Evolutionary conservation across 2,329 filamentous ascomycete genomes (phyloP), one percentile per base, ranked within the genome.

Genomic region (Apiospora hydei): DNA sequence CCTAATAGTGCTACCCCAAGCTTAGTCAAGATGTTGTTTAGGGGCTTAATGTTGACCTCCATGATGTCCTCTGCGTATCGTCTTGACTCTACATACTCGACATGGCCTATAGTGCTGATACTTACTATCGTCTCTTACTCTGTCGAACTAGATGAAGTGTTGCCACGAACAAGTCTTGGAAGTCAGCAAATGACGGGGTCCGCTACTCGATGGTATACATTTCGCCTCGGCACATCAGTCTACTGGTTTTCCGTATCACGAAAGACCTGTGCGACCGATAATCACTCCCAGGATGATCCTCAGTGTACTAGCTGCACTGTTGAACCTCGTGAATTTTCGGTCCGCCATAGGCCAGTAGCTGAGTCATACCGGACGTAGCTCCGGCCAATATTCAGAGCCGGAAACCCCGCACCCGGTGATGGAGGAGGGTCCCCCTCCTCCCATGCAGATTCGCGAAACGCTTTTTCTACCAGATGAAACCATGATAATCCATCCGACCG

Each of bases 301-400:
- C 24, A 4, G 26, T 2, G 47, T 11, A 13, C 47, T 13, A 61
- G 30, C 30, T n/a, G 30, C 1, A 4, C 7, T 6, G 8, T n/a
- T 21, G 21, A 38, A 5, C 18, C 10, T 64, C 57, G 34, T 21
- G 18, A 38, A 38, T 10, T 41, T 13, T 10, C 16, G 18, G 7
- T 34, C 26, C 26, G 53, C 30, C 38, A 61, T 61, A 61, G 30
- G 57, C 34, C 34, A 41, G 57, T 24, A 41, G 57, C 57, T 64
- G 57, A 64, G 57, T 64, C 57, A 64, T 64, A 41, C 57, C 57
- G 57, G 57, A 34, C 57, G 21, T 64, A 64, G 57, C 57, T 64
- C 57, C 57, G 57, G 34, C 34, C 34, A 64, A 24, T 64, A 41
- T n/a, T 30, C 57, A 41, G 18, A 41, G 57, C 34, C 57, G 57